Base-by-base conservation (phyloP, 805 yeast genomes). In the Yamadazyma endophytica region DNA sequence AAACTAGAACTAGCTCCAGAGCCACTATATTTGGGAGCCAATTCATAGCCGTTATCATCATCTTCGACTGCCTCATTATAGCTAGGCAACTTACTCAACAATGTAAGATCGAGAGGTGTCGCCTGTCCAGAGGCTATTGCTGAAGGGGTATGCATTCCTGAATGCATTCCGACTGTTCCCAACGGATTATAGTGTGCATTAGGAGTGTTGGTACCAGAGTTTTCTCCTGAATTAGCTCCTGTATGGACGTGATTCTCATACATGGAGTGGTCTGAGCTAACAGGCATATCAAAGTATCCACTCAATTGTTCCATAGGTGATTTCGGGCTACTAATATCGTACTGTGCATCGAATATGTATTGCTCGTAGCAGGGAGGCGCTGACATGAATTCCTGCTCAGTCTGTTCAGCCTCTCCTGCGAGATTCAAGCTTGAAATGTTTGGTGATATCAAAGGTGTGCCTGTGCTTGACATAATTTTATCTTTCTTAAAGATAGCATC, bases 311-410 rank as follows among this genome's bases (percentile, higher is more conserved):
- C 69, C 21, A 56, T 32, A 1, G 68, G 69, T 13, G 65, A 46
- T 32, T 51, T 58, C 3, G 58, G 56, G 18, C 52, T 45, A 16
- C 49, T 46, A 24, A 56, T 46, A 45, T 67, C 72, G 38, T 50
- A 68, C 6, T 62, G 36, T 32, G 51, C 48, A 37, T 68, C 74
- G 36, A 47, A 50, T 4, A 53, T 47, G 32, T 64, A 67, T 34
- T 61, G 50, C 22, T 61, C 59, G 42, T 68, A 68, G 18, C 65
- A 26, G 4, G 74, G 74, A 15, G 74, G 74, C 6, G 72, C 72
- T 2, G 51, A 56, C 15, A 44, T 49, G 5, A 49, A 38, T 24
- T 48, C 57, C n/a, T 44, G 37, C 9, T 50, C 56, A 15, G 44
- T 40, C 9, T 46, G 54, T 9, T 40, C 52, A n/a, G 35, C 44